A percentile compares a stretch with the other conserved stretches of the same genome.
These are phyloP conservation scores for Neurospora sp. DNA, from an alignment of 495 filamentous ascomycete species.

Conservation along the genomic window DNA sequence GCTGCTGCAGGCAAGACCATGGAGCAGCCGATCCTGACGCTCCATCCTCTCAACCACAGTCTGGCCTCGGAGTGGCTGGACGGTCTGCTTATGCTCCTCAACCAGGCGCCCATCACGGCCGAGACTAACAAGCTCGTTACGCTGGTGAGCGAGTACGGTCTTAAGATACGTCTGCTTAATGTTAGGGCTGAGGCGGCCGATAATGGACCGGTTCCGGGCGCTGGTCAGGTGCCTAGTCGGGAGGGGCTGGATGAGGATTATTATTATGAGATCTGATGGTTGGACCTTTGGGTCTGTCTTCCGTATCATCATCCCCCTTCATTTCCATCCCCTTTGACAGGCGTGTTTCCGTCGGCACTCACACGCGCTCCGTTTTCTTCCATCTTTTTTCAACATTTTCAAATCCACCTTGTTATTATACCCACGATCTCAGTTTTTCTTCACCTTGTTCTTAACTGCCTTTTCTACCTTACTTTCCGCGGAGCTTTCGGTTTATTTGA, in stretches of 20 bases:
- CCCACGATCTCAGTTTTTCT: neutral
- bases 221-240: conserved; percentile 46
- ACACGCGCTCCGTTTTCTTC: conserved; percentile 1
- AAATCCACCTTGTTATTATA: neutral
- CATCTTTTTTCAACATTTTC: neutral
- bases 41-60: conserved; percentile 73
- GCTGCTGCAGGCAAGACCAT: conserved; percentile 19
- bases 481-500: neutral
- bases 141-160: conserved; percentile 76
- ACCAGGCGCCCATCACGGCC: conserved; percentile 91
- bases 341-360: neutral
- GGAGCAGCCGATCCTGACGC: conserved; percentile 57
- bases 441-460: neutral
- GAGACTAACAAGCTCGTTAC: conserved; percentile 85
- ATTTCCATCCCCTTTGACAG: neutral
- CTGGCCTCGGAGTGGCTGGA: conserved; percentile 95
- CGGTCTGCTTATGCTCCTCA: conserved; percentile 86
- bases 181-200: conserved; percentile 73
- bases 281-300: neutral
- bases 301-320: neutral
- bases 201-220: conserved; percentile 38
- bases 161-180: conserved; percentile 90
- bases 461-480: neutral
- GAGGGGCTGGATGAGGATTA: conserved; percentile 60
- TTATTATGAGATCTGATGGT: conserved; percentile 46